Conservation (phyloP, 1,284 basidiomycete species). For the Neolentinus lepideus region DNA sequence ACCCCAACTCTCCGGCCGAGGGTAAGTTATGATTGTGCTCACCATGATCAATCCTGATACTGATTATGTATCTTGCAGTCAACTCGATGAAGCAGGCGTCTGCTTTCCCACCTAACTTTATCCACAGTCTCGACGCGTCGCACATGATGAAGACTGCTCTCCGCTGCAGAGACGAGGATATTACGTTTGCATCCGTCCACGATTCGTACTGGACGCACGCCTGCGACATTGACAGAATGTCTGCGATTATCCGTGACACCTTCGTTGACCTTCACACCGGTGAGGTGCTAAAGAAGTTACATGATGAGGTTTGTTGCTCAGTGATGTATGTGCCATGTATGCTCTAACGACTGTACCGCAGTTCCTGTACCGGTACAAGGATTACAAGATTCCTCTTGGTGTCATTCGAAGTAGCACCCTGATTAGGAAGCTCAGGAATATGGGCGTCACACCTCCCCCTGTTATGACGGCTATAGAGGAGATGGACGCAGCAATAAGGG, state of each 20-base stretch:
- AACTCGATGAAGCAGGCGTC: slow-evolving; percentile 86
- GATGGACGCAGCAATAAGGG: slow-evolving; percentile 13
- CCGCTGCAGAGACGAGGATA: slow-evolving; percentile 63
- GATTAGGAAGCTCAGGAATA: slow-evolving; percentile 29
- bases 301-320: slow-evolving; percentile 45
- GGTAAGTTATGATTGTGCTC: slow-evolving; percentile 30
- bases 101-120: slow-evolving; percentile 98
- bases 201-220: slow-evolving; percentile 99
- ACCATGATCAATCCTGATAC: neutral
- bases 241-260: slow-evolving; percentile 82
- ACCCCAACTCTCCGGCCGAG: slow-evolving; percentile 75
- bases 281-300: slow-evolving; percentile 65
- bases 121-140: slow-evolving; percentile 96
- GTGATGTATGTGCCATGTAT: neutral
- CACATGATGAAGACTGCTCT: slow-evolving; percentile 99
- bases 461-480: slow-evolving; percentile 31
- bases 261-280: slow-evolving; percentile 92
- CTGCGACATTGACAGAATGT: slow-evolving; percentile 84
- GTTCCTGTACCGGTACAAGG: slow-evolving; percentile 77
- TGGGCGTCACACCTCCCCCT: slow-evolving; percentile 35
- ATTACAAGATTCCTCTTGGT: slow-evolving; percentile 67
- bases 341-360: slow-evolving; percentile 21
- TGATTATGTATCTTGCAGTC: slow-evolving; percentile 42
- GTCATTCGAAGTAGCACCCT: slow-evolving; percentile 31
- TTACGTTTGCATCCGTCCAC: slow-evolving; percentile 94